Conservation (phyloP, 805 yeast genomes). For the Saccharomycopsis malanga region DNA sequence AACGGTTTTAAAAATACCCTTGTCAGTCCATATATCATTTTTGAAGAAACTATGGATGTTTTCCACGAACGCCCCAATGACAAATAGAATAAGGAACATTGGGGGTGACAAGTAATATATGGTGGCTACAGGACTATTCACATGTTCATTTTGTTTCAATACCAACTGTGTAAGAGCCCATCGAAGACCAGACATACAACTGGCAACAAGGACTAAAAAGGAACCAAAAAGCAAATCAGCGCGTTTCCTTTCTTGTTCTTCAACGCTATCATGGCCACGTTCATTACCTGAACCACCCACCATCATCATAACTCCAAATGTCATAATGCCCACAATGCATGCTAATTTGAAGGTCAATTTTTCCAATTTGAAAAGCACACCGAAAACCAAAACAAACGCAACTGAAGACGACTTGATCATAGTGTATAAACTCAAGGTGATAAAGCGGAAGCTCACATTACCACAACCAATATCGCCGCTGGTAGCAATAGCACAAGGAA, state of each 20-base stretch:
- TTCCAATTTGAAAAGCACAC: slow-evolving; percentile 76
- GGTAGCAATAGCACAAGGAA: slow-evolving; percentile 82
- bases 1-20: slow-evolving; percentile 50
- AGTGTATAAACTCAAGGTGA: slow-evolving; percentile 80
- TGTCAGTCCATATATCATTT: slow-evolving; percentile 58
- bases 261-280: slow-evolving; percentile 21
- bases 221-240: slow-evolving; percentile 45
- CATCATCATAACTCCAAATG: slow-evolving; percentile 83
- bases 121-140: slow-evolving; percentile 73
- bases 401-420: slow-evolving; percentile 87
- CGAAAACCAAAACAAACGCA: slow-evolving; percentile 83
- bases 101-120: slow-evolving; percentile 80
- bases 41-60: slow-evolving; percentile 38
- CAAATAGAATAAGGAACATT: slow-evolving; percentile 59
- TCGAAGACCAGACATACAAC: slow-evolving; percentile 80
- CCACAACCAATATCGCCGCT: slow-evolving; percentile 94
- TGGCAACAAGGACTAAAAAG: slow-evolving; percentile 64
- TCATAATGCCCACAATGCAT: slow-evolving; percentile 70
- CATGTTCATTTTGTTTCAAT: slow-evolving; percentile 50
- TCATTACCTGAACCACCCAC: slow-evolving; percentile 40
- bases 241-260: slow-evolving; percentile 19
- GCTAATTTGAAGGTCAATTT: slow-evolving; percentile 59
- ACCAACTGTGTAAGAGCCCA: slow-evolving; percentile 93
- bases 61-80: slow-evolving; percentile 62
- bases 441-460: slow-evolving; percentile 71